Conservation (phyloP, 768 basidiomycete species). For the Suillus americanus region DNA sequence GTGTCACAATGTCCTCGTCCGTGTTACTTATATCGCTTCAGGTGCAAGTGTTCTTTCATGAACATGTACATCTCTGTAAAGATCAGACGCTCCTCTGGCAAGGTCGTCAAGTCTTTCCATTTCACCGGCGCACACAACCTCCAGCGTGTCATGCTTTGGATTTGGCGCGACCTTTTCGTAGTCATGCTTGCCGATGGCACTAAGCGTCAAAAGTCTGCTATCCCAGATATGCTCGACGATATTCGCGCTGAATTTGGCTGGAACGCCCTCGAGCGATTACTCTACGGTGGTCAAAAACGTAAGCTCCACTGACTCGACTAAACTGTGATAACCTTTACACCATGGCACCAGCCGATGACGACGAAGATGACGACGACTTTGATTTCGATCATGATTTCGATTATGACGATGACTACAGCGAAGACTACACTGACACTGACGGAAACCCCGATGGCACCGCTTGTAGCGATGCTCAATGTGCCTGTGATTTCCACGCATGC, state of each 20-base stretch:
- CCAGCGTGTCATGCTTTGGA: constrained; percentile 52
- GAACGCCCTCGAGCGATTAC: constrained; percentile 47
- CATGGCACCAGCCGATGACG: constrained; percentile 12
- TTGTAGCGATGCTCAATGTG: constrained; percentile 24
- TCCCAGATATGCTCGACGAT: constrained; percentile 60
- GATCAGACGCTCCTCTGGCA: constrained; percentile 45
- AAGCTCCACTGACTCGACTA: constrained; percentile 15
- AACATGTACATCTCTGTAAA: constrained; percentile 46
- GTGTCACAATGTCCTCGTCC: constrained; percentile 12
- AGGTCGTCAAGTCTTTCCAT: constrained; percentile 46
- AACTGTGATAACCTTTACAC: constrained; percentile 5
- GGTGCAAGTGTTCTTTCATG: constrained; percentile 55
- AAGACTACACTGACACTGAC: constrained; percentile 23
- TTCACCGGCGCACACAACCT: constrained; percentile 49
- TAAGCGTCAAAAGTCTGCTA: constrained; percentile 25
- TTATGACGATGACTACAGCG: constrained; percentile 29
- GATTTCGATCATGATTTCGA: constrained; percentile 27
- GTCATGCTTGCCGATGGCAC: constrained; percentile 46
- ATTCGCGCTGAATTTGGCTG: constrained; percentile 53
- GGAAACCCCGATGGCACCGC: constrained; percentile 14
- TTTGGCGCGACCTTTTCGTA: constrained; percentile 70
- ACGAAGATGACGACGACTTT: constrained; percentile 16
- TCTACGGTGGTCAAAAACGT: constrained; percentile 54
- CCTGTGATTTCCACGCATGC: constrained; percentile 38
- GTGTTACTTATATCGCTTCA: constrained; percentile 24